phyloP scores from a whole-genome alignment of 441 rosid species.

The Erodium trifolium region DNA sequence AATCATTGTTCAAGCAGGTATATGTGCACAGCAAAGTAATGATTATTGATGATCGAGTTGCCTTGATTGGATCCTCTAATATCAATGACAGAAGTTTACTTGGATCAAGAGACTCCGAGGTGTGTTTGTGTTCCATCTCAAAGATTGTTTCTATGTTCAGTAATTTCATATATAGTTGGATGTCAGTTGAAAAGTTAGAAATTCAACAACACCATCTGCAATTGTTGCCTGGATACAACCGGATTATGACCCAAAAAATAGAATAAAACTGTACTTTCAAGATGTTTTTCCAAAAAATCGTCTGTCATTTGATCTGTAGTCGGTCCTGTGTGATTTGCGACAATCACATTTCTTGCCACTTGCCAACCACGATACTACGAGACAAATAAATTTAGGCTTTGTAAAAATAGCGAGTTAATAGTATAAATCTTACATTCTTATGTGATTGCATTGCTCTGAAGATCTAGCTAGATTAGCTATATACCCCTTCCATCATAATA shows the following conservation, averaged over 20 bases:
- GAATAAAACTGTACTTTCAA: no score
- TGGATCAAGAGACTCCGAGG: conserved; percentile 99
- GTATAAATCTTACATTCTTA: no score
- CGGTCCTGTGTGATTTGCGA: not conserved
- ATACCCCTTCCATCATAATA: not conserved
- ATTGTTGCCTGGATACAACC: not conserved
- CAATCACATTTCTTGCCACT: not conserved
- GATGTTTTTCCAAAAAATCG: no score
- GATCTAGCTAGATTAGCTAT: no score
- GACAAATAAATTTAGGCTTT: no score
- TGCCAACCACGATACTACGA: no score
- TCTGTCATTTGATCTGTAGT: not conserved
- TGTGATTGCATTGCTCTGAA: no score
- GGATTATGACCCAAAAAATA: not conserved
- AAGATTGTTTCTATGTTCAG: not conserved
- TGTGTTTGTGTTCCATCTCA: conserved; percentile 18
- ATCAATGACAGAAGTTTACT: conserved; percentile 96
- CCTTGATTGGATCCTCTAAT: conserved; percentile 90
- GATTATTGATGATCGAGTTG: conserved; percentile 70
- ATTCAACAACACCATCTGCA: not conserved
- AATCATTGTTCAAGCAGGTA: conserved; percentile 41
- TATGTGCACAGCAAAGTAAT: conserved; percentile 96
- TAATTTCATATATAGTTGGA: not conserved
- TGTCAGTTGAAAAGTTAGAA: not conserved
- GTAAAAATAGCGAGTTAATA: no score